Base-by-base conservation (phyloP, 2,329 filamentous ascomycete species). In the Pseudonectria foliicola region DNA sequence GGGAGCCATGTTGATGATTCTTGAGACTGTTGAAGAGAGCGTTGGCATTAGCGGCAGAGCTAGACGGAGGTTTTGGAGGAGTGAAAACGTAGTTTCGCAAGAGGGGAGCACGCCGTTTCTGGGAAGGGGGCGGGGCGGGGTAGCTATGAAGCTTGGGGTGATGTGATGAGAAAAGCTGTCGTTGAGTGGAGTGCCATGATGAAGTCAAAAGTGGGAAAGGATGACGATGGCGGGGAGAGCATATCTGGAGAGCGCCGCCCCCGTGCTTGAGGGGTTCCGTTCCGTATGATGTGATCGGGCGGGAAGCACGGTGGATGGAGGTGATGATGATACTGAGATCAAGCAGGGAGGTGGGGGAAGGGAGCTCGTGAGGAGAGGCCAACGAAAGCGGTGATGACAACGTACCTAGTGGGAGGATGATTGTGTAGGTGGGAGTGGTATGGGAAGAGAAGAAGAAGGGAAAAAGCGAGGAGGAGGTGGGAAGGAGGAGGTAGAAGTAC, bases 1-100 rank as follows among this genome's bases (percentile, higher is more conserved):
- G 63, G 62, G 60, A 63, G 61, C 56, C 63, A 66, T 66, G 53
- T 47, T 60, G 56, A 42, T 34, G 40, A 40, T 38, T 45, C 33
- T 34, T 31, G 42, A 33, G 33, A 41, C 27, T 21, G 27, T 35
- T 28, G 30, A 8, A 21, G 5, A 21, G 14, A 13, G 23, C 26
- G 21, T 27, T 13, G 28, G 27, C 10, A 25, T 32, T 25, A 31
- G 30, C 34, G 10, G 33, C 11, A 6, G 18, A 21, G 18, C 18
- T 21, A 21, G 18, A 21, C 5, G 18, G 18, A 21, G 18, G 18
- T 27, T 6, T 27, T 11, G 25, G 25, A 23, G 25, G 18, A 18
- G 10, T 12, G 30, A 21, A 32, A 23, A 13, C 7, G 30, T 6
- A 6, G 14, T 7, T n/a, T 11, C n/a, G 16, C n/a, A 11, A 33